These are phyloP conservation scores for Aspergillus calidoustus DNA, from an alignment of 2,329 filamentous ascomycete genomes.

Conservation along the genomic window DNA sequence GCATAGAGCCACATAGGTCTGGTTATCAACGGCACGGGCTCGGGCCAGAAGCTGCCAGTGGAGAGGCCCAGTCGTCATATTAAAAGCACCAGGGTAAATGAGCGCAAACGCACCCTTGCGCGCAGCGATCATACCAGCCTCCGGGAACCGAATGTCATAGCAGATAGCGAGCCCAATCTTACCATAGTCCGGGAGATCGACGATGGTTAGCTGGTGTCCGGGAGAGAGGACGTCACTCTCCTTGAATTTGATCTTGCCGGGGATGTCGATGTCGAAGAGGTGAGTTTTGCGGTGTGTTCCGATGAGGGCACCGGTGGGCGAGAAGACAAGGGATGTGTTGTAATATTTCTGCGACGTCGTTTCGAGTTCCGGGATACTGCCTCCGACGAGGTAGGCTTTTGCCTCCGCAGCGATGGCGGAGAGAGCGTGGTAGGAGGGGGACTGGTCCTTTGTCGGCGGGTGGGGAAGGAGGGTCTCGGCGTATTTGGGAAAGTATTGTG, in stretches of 20 bases:
- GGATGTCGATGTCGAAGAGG: constrained; percentile 97
- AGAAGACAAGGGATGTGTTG: constrained; percentile 88
- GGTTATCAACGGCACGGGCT: constrained; percentile 88
- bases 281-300: constrained; percentile 91
- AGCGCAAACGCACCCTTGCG: constrained; percentile 84
- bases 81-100: constrained; percentile 96
- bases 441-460: constrained; percentile 70
- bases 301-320: constrained; percentile 76
- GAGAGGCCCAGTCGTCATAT: constrained; percentile 85
- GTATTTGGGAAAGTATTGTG: constrained; percentile 86
- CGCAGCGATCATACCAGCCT: constrained; percentile 86
- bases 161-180: constrained; percentile 89
- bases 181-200: constrained; percentile 88
- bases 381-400: constrained; percentile 80
- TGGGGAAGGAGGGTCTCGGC: constrained; percentile 84
- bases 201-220: constrained; percentile 81
- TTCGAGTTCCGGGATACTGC: constrained; percentile 86
- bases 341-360: constrained; percentile 72
- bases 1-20: constrained; percentile 91
- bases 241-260: constrained; percentile 87
- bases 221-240: constrained; percentile 88
- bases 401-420: constrained; percentile 78
- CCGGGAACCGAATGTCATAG: constrained; percentile 97
- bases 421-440: constrained; percentile 85
- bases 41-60: constrained; percentile 88